Evolutionary conservation across 2,329 filamentous ascomycete species (phyloP).

Genomic region (Penicillium freii): DNA sequence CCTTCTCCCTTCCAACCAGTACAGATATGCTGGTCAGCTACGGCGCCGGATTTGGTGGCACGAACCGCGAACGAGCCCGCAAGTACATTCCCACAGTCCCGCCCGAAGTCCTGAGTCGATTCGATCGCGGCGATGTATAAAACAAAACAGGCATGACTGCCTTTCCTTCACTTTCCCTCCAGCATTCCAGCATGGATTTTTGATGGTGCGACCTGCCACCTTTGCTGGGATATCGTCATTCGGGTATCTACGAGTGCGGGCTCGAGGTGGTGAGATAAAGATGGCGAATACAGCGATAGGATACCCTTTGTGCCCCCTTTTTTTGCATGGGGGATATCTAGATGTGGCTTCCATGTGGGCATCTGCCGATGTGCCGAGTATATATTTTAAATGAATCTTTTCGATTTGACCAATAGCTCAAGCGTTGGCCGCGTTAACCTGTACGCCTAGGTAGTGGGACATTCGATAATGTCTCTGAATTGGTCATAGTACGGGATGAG

Average conservation of each 20-base stretch:
- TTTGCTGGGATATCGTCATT: neutral
- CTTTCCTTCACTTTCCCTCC: neutral
- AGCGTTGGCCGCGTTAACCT: neutral
- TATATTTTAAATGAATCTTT: slow-evolving; percentile 8
- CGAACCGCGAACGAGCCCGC: slow-evolving; percentile 84
- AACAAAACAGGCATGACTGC: neutral
- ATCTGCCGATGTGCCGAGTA: slow-evolving; percentile 3
- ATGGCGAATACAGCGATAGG: neutral
- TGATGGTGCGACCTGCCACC: neutral
- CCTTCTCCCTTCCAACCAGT: slow-evolving; percentile 90
- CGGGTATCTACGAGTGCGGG: neutral
- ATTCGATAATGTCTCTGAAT: too few species aligned
- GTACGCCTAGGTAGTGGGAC: too few species aligned
- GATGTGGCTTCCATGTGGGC: slow-evolving; percentile 1
- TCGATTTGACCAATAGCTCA: neutral
- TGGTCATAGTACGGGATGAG: too few species aligned
- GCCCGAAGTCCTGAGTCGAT: slow-evolving; percentile 83
- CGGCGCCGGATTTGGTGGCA: slow-evolving; percentile 87
- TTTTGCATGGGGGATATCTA: neutral
- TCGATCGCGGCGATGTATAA: slow-evolving; percentile 58
- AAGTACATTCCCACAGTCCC: slow-evolving; percentile 97
- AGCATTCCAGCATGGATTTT: neutral
- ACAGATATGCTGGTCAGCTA: slow-evolving; percentile 97
- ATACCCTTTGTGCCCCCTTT: neutral
- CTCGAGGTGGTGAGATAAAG: neutral